Conservation (phyloP, 1,284 basidiomycete genomes). For the Ustilago vetiveriae region DNA sequence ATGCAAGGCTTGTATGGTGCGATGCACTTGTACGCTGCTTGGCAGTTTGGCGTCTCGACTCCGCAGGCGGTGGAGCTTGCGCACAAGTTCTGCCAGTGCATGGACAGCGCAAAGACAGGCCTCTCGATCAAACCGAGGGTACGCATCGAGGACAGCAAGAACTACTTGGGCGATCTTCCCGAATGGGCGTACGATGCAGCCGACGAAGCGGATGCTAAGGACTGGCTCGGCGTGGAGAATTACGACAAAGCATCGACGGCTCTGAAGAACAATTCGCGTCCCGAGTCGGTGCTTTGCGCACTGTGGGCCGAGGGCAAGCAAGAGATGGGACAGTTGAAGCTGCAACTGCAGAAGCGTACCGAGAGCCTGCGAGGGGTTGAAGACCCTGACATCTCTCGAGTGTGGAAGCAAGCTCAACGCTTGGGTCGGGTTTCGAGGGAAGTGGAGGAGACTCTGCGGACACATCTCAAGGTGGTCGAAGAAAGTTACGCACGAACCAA, state of each 20-base stretch:
- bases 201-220: constrained; percentile 6
- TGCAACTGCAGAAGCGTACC: constrained; percentile 6
- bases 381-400: constrained; percentile 24
- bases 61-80: constrained; percentile 31
- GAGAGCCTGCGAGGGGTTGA: constrained; percentile 20
- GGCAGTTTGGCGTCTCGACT: constrained; percentile 29
- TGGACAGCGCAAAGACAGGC: constrained; percentile 41
- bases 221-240: constrained; percentile 26
- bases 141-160: constrained; percentile 24
- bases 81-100: constrained; percentile 44
- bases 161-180: constrained; percentile 24
- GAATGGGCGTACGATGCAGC: constrained; percentile 23
- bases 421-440: constrained; percentile 5
- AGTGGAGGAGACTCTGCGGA: constrained; percentile 8
- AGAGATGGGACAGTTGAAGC: constrained; percentile 14
- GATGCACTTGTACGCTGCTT: constrained; percentile 39
- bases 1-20: constrained; percentile 28
- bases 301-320: constrained; percentile 27
- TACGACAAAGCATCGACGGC: background rate
- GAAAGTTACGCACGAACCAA: constrained; percentile 23
- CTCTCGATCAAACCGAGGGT: constrained; percentile 25
- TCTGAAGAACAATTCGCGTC: constrained; percentile 13
- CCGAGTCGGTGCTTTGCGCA: constrained; percentile 30
- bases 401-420: constrained; percentile 20
- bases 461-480: constrained; percentile 25